Conservation (phyloP, 2,329 filamentous ascomycete genomes). For the Aspergillus terreus region DNA sequence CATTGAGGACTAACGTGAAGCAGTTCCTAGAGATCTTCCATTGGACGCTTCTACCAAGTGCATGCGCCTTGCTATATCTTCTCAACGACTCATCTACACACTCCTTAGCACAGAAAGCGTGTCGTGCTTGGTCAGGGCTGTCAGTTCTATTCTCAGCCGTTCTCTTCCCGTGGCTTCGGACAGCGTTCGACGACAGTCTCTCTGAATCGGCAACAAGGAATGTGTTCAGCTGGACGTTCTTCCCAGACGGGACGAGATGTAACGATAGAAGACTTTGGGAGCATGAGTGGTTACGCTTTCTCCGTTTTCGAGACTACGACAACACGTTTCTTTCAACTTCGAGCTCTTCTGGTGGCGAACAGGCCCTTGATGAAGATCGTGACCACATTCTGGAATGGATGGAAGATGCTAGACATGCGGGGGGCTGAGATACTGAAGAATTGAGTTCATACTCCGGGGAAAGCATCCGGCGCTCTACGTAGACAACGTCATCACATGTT, state of each 20-base stretch:
- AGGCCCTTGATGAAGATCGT: neutral
- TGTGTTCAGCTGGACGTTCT: neutral
- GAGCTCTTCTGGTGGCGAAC: neutral
- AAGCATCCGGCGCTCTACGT: no score
- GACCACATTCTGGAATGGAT: neutral
- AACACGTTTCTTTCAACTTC: neutral
- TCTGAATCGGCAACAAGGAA: neutral
- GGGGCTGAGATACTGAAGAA: no score
- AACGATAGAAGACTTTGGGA: neutral
- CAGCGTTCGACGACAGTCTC: neutral
- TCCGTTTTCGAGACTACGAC: neutral
- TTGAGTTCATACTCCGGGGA: neutral
- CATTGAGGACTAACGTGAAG: no score
- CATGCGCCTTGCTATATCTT: no score
- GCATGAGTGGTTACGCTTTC: conserved; percentile 1
- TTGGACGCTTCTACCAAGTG: no score
- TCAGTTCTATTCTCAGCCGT: neutral
- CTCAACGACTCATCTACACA: no score
- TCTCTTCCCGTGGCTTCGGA: neutral
- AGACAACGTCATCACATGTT: no score
- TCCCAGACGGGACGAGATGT: neutral
- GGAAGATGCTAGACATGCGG: neutral
- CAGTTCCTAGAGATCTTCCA: no score
- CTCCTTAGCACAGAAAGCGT: no score
- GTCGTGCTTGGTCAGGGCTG: neutral